phyloP scores from a whole-genome alignment of 106 monocot species.

The Dioscorea dumetorum region DNA sequence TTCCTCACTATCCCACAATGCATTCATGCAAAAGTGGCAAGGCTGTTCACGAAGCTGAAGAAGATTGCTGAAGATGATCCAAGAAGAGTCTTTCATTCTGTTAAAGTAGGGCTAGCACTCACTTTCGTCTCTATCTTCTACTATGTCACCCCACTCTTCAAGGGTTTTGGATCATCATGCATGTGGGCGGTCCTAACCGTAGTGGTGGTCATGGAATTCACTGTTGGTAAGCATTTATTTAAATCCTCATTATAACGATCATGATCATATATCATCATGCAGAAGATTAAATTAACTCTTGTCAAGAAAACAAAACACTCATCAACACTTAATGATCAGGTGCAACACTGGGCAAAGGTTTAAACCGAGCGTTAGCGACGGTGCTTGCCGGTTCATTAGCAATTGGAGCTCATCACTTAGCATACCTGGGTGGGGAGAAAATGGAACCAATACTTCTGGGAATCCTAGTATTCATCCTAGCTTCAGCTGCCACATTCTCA shows the following conservation, averaged over 20 bases:
- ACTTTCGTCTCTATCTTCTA: constrained; percentile 56
- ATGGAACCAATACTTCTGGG: constrained; percentile 55
- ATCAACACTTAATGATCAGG: constrained; percentile 13
- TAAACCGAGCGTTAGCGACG: constrained; percentile 50
- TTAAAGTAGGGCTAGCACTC: constrained; percentile 56
- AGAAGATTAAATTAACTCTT: no score
- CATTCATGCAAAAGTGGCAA: background rate
- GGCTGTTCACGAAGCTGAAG: background rate
- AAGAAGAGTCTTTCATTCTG: constrained; percentile 33
- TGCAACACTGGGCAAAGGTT: constrained; percentile 52
- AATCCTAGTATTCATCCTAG: constrained; percentile 50
- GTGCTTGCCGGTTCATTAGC: constrained; percentile 45
- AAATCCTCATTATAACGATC: no score
- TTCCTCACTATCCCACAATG: background rate
- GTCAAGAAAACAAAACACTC: no score
- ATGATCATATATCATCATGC: no score
- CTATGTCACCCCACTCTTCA: constrained; percentile 45
- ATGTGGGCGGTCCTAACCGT: constrained; percentile 73
- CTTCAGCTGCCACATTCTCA: constrained; percentile 43
- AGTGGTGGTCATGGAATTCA: constrained; percentile 68
- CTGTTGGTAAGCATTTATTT: constrained; percentile 30
- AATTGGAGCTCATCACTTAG: constrained; percentile 47
- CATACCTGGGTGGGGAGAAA: constrained; percentile 29
- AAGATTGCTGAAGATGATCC: constrained; percentile 37
- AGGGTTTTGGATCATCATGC: constrained; percentile 34